These are phyloP conservation scores for Vitis cinerea DNA, from an alignment of 164 flowering plant species.

Conservation along the genomic window DNA sequence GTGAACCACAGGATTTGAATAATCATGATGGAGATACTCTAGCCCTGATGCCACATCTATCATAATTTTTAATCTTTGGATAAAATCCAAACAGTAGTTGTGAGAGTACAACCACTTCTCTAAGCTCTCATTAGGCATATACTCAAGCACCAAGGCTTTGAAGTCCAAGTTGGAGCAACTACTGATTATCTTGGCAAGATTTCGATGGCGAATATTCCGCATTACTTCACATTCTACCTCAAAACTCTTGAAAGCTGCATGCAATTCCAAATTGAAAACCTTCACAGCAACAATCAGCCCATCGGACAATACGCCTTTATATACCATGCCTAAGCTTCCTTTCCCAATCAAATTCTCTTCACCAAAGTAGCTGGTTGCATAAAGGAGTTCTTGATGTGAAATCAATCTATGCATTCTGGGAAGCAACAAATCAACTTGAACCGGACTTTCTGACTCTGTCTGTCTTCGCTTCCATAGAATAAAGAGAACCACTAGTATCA, in stretches of 20 bases:
- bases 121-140: background rate
- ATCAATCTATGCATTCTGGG: background rate
- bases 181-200: slow-evolving; percentile 4
- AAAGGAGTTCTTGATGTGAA: no score
- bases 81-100: background rate
- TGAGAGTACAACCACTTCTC: slow-evolving; percentile 7
- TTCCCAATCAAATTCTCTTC: background rate
- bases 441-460: background rate
- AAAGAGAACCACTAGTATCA: background rate
- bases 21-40: no score
- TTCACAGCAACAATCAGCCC: background rate
- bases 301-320: no score
- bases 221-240: slow-evolving; percentile 4
- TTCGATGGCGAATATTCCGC: background rate
- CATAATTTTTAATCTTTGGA: no score
- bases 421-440: background rate
- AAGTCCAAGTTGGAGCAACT: background rate
- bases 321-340: background rate
- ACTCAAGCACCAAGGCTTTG: no score
- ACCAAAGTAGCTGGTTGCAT: background rate
- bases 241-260: slow-evolving; percentile 5
- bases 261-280: slow-evolving; percentile 1
- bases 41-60: no score
- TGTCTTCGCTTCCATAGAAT: background rate
- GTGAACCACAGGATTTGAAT: background rate